Conservation (phyloP, 2,329 filamentous ascomycete species). For the Xylaria sp. region DNA sequence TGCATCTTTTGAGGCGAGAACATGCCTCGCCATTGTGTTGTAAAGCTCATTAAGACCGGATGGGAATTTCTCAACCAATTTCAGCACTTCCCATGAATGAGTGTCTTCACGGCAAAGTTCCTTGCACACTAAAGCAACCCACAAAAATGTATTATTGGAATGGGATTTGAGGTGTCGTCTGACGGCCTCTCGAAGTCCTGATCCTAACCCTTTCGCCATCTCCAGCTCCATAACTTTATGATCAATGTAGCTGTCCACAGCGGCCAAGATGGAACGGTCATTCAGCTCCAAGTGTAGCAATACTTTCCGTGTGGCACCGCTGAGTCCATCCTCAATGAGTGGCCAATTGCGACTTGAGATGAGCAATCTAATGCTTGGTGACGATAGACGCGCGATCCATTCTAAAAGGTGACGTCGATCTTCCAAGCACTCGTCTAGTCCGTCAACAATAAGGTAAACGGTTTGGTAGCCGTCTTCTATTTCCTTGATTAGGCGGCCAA, state of each 20-base stretch:
- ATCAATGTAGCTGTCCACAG: slow-evolving; percentile 47
- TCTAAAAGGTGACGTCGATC: background rate
- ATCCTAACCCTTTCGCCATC: background rate
- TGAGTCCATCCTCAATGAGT: slow-evolving; percentile 43
- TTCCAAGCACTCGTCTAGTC: slow-evolving; percentile 52
- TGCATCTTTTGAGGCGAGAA: slow-evolving; percentile 38
- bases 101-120: slow-evolving; percentile 33
- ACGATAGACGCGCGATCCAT: slow-evolving; percentile 28
- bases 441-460: slow-evolving; percentile 51
- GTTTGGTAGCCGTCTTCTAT: slow-evolving; percentile 44
- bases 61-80: slow-evolving; percentile 36
- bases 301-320: slow-evolving; percentile 5
- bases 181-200: background rate
- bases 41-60: slow-evolving; percentile 47
- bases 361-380: slow-evolving; percentile 46
- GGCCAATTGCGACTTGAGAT: slow-evolving; percentile 49
- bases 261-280: slow-evolving; percentile 40
- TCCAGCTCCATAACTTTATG: slow-evolving; percentile 37
- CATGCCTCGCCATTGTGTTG: slow-evolving; percentile 44
- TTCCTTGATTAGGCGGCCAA: slow-evolving; percentile 35
- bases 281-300: slow-evolving; percentile 48
- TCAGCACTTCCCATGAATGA: slow-evolving; percentile 15
- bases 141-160: slow-evolving; percentile 51
- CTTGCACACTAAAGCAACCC: slow-evolving; percentile 49
- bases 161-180: slow-evolving; percentile 29